Conservation (phyloP, 768 basidiomycete genomes). For the Mycena vitilis region DNA sequence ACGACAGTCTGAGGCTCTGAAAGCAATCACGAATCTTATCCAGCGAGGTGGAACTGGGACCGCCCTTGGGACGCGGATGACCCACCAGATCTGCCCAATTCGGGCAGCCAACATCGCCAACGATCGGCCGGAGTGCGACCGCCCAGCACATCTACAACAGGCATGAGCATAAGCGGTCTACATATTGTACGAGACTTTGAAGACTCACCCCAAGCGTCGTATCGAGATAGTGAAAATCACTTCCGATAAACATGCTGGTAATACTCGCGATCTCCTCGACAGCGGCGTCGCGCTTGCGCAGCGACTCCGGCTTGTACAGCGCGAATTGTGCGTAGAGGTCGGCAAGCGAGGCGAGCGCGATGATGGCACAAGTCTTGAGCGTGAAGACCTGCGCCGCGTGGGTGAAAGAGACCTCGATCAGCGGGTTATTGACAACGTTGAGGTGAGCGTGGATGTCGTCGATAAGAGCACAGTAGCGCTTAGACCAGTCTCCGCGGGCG, state of each 20-base stretch:
- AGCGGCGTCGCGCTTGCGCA: background rate
- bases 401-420: conserved; percentile 12
- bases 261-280: conserved; percentile 7
- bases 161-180: no score
- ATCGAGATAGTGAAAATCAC: conserved; percentile 10
- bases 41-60: no score
- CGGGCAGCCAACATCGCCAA: no score
- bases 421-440: background rate
- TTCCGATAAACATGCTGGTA: conserved; percentile 1
- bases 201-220: background rate
- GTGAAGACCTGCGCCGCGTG: conserved; percentile 9
- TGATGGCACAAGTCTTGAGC: conserved; percentile 13
- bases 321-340: conserved; percentile 23
- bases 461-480: conserved; percentile 21
- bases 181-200: no score
- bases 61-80: no score
- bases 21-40: no score
- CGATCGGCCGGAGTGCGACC: no score
- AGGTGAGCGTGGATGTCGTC: conserved; percentile 19
- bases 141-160: no score
- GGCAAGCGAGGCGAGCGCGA: conserved; percentile 10
- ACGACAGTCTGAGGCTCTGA: no score
- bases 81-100: no score
- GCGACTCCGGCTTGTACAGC: conserved; percentile 1
- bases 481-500: conserved; percentile 1